Base-by-base conservation (phyloP, 768 basidiomycete species). In the Trametes sanguinea region DNA sequence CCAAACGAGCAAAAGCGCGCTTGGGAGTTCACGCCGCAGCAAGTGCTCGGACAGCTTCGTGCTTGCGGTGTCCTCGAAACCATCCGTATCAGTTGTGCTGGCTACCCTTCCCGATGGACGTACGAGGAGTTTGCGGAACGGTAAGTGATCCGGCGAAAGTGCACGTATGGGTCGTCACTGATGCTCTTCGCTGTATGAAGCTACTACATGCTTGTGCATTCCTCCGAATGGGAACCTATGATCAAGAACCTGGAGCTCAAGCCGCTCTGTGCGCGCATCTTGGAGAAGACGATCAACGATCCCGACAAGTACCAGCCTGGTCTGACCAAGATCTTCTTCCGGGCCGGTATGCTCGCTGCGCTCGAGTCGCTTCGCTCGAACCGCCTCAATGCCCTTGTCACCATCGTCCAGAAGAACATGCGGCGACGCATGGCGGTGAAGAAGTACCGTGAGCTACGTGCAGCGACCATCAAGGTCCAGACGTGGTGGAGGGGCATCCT, bases 41-140 rank as follows among this genome's bases (percentile, higher is more conserved):
- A 98, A 73, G 97, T 99, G 14, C 77, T 99, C 46, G 87, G 93
- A 17, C 97, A 99, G 73, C 78, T 99, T 32, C 85, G 97, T 50
- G 97, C 97, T 59, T 99, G 97, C 75, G 97, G 97, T 87, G 97
- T 99, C 57, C 81, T 99, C 44, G 97, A 99, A 76, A 99, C 97
- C 3, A 99, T 99, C 69, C 85, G 95, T 59, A 99, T 99, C 72
- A 95, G 93, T 76, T 98, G 97, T 75, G 97, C 97, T 46, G 97
- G 97, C 35, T 99, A 99, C 76, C 97, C 97, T 32, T 94, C 94
- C 11, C 84, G 97, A 37, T 98, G 97, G 97, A 94, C 89, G 3
- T 99, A 98, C 67, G 95, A 95, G 71, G 97, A 98, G 74, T 99
- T 99, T 72, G 97, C 94, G 4, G 95, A 98, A 73, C 85, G 97